Conservation (phyloP, 2,329 filamentous ascomycete genomes). For the Westerdykella aurantiaca region DNA sequence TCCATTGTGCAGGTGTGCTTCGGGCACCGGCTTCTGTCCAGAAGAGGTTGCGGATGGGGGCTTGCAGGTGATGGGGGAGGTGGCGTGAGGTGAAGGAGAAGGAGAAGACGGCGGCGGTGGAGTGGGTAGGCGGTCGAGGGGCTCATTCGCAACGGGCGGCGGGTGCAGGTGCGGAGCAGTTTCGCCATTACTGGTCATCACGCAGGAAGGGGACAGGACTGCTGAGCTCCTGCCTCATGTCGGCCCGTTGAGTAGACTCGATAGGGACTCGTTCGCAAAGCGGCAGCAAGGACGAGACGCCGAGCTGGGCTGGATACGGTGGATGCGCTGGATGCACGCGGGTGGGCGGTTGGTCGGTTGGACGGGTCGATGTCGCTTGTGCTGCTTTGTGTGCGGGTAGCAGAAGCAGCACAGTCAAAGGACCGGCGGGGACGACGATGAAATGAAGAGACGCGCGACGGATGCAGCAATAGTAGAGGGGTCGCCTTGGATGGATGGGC, state of each 20-base stretch:
- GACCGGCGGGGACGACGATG: slow-evolving; percentile 1
- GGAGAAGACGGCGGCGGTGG: slow-evolving; percentile 9
- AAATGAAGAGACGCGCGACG: slow-evolving; percentile 1
- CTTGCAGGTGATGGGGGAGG: slow-evolving; percentile 8
- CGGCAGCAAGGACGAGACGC: slow-evolving; percentile 19
- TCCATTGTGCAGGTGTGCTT: slow-evolving; percentile 17
- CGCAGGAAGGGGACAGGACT: slow-evolving; percentile 34
- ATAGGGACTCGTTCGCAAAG: slow-evolving; percentile 7
- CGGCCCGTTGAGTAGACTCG: slow-evolving; percentile 27
- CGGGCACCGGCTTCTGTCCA: slow-evolving; percentile 9
- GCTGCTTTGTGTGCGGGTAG: slow-evolving; percentile 5
- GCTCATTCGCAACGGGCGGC: neutral
- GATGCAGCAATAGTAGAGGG: neutral
- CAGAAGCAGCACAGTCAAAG: slow-evolving; percentile 1
- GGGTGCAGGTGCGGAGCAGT: slow-evolving; percentile 23
- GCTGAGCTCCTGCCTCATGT: slow-evolving; percentile 37
- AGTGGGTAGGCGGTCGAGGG: slow-evolving; percentile 11
- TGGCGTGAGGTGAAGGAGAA: slow-evolving; percentile 7
- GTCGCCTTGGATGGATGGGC: neutral
- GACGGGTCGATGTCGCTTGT: neutral
- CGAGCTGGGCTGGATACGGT: no score
- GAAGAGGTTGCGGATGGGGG: slow-evolving; percentile 15
- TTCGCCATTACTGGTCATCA: slow-evolving; percentile 39
- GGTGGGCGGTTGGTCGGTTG: neutral
- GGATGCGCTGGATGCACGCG: slow-evolving; percentile 11